Base-by-base conservation (phyloP, 768 basidiomycete species). In the Boletus vinaceobasis region DNA sequence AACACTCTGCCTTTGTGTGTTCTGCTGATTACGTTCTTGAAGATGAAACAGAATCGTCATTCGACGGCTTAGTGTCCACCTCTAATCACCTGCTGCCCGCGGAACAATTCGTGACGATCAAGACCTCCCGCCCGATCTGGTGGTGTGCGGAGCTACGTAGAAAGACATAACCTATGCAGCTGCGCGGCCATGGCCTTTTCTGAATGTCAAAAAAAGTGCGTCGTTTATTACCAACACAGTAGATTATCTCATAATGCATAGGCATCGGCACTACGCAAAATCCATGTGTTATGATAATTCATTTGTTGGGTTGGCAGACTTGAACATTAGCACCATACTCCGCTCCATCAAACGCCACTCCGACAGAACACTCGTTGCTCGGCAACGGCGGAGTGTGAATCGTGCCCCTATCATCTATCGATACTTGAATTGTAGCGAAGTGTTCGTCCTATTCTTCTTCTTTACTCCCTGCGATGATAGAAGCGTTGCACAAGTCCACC, bases 11-110 rank as follows among this genome's bases (percentile, higher is more conserved):
- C 38, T 48, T 35, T 14, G 19, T 13, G 11, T 35, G 31, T 19
- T 33, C 32, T 44, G n/a, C 50, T 68, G 35, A 57, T 32, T 23
- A 23, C 10, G 27, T 57, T 32, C 27, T 37, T 47, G 29, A 68
- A 88, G 87, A 77, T 52, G 77, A 85, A 19, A 69, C 76, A 43
- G 71, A 75, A 58, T 97, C 94, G 0, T 90, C 86, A 0, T 91
- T 98, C 55, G 85, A 88, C 38, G 91, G 91, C 0, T 64, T 92
- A 23, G 70, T 99, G 0, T 98, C 96, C 1, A 97, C 95, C 0
- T 98, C 95, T 0, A 99, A 99, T 64, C 93, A 97, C 60, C 77
- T 99, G 7, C 67, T 92, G 0, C 84, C 86, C 0, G 78, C 78
- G 2, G 79, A 88, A 57, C 73, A 77, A 19, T 66, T 77, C 1